Percentiles rank a stretch among this genome's conserved stretches.
Conservation (phyloP, 2,329 filamentous ascomycete species). For the Nothomitra cinnamomea region DNA sequence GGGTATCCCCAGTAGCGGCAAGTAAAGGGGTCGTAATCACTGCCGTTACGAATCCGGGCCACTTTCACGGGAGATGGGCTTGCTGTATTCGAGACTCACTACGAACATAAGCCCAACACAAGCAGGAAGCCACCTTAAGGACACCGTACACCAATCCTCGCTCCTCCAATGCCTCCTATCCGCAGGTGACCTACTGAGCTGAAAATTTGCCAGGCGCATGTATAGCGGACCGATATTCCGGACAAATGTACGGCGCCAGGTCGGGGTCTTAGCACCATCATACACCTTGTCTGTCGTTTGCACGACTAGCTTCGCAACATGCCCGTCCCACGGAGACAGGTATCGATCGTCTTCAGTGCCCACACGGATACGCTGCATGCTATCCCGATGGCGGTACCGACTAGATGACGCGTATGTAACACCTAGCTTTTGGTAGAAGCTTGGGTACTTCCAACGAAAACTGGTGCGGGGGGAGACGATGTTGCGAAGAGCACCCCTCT, state of each 20-base stretch:
- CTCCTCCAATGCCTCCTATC: neutral
- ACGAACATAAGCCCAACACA: neutral
- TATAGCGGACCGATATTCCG: neutral
- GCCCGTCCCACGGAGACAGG: conserved; percentile 6
- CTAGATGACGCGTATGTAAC: neutral
- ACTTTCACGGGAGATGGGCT: too few species aligned
- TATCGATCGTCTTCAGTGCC: conserved; percentile 3
- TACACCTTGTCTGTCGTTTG: neutral
- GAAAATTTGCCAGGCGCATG: conserved; percentile 2
- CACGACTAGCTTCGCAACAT: conserved; percentile 2
- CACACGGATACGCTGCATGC: neutral
- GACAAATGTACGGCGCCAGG: neutral
- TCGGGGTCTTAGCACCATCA: neutral
- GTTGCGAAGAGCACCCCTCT: neutral
- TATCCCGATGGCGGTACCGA: neutral
- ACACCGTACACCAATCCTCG: neutral
- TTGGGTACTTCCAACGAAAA: neutral
- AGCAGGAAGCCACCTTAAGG: neutral
- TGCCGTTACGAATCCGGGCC: conserved; percentile 1
- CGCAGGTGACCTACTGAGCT: neutral
- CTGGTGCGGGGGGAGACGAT: neutral
- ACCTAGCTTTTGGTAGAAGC: neutral
- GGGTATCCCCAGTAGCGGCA: conserved; percentile 9
- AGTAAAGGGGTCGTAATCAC: conserved; percentile 6
- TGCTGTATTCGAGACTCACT: neutral